Evolutionary conservation across 495 filamentous ascomycete genomes (phyloP).

Genomic region (Staphylotrichum tortipilum): DNA sequence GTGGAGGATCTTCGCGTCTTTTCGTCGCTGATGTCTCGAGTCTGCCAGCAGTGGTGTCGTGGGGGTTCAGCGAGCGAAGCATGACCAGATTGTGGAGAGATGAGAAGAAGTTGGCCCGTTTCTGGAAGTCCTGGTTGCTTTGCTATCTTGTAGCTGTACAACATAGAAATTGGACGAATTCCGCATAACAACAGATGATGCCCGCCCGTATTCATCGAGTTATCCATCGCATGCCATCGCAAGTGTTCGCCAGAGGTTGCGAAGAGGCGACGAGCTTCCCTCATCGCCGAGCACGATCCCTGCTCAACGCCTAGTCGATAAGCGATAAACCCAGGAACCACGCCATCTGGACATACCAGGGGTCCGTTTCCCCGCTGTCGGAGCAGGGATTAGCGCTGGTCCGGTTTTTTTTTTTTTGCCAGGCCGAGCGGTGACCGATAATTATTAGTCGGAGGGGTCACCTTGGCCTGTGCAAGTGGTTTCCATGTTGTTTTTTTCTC

Average conservation of each 20-base stretch:
- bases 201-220: too few relatives aligned
- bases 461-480: background rate
- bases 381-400: constrained; percentile 5
- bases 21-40: background rate
- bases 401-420: constrained; percentile 10
- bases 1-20: background rate
- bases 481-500: background rate
- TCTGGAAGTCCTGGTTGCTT: background rate
- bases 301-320: too few relatives aligned
- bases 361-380: constrained; percentile 13
- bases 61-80: too few relatives aligned
- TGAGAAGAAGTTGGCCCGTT: background rate
- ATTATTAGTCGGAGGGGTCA: constrained; percentile 5
- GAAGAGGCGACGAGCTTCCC: too few relatives aligned
- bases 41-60: too few relatives aligned
- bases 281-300: too few relatives aligned
- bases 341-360: background rate
- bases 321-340: constrained; percentile 9
- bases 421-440: constrained; percentile 3
- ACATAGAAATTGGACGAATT: background rate
- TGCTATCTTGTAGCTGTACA: background rate
- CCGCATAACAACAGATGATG: too few relatives aligned
- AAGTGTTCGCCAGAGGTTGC: too few relatives aligned
- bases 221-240: too few relatives aligned
- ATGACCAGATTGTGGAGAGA: too few relatives aligned